A percentile compares a stretch with the other conserved stretches of the same genome.
phyloP scores from a whole-genome alignment of 805 yeast genomes.

The Jamesozyma piceae region DNA sequence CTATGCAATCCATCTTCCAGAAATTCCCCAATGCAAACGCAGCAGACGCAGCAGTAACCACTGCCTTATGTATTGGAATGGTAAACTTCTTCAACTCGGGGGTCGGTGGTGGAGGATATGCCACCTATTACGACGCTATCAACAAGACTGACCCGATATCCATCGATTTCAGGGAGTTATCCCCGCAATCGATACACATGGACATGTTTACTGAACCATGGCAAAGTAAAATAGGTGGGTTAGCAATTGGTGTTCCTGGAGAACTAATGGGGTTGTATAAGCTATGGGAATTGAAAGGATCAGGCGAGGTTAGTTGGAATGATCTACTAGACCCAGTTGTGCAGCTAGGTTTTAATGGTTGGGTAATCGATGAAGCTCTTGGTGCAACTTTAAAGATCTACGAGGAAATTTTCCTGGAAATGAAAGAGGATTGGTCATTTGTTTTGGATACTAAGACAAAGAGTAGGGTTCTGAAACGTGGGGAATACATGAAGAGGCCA shows the following conservation, averaged over 20 bases:
- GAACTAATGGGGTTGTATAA: constrained; percentile 76
- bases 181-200: constrained; percentile 54
- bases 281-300: constrained; percentile 51
- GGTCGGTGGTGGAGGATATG: constrained; percentile 87
- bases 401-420: constrained; percentile 26
- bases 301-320: constrained; percentile 63
- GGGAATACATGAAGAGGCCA: constrained; percentile 55
- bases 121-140: constrained; percentile 30
- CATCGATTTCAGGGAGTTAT: constrained; percentile 83
- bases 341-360: constrained; percentile 56
- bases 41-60: constrained; percentile 88
- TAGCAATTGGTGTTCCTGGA: constrained; percentile 88
- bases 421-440: constrained; percentile 46
- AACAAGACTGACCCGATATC: constrained; percentile 40
- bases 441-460: constrained; percentile 31
- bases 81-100: constrained; percentile 79
- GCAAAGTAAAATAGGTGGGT: constrained; percentile 65
- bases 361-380: constrained; percentile 40
- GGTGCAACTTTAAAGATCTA: constrained; percentile 36
- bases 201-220: constrained; percentile 48
- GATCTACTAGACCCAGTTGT: constrained; percentile 71
- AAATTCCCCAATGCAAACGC: constrained; percentile 53
- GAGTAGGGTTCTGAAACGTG: constrained; percentile 36
- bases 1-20: constrained; percentile 20
- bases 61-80: constrained; percentile 80